These are phyloP conservation scores for Alternaria ethzedia DNA, from an alignment of 2,329 filamentous ascomycete species.

Conservation along the genomic window DNA sequence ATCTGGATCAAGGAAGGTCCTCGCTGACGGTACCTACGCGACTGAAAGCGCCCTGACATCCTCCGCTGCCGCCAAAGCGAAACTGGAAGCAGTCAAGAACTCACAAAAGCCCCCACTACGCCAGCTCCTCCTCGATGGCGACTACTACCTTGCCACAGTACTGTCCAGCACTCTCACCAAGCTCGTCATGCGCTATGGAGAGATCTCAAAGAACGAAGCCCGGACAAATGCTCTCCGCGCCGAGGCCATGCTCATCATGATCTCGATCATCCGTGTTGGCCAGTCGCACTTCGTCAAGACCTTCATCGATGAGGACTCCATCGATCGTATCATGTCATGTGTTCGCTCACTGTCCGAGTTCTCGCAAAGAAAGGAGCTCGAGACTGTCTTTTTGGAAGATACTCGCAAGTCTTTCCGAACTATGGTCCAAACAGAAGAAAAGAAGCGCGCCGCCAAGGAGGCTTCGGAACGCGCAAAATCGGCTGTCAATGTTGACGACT, in stretches of 20 bases:
- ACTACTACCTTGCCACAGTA: slow-evolving; percentile 94
- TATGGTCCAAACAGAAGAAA: slow-evolving; percentile 97
- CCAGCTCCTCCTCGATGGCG: slow-evolving; percentile 90
- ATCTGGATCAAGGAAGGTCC: slow-evolving; percentile 85
- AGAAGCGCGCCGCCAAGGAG: slow-evolving; percentile 95
- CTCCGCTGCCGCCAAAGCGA: slow-evolving; percentile 85
- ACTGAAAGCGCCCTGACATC: slow-evolving; percentile 96
- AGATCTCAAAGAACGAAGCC: slow-evolving; percentile 84
- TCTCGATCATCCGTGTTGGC: slow-evolving; percentile 95
- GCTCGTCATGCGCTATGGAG: slow-evolving; percentile 94
- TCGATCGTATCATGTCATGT: slow-evolving; percentile 98
- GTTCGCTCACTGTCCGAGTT: slow-evolving; percentile 92
- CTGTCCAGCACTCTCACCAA: slow-evolving; percentile 97
- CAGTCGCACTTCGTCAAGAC: slow-evolving; percentile 99
- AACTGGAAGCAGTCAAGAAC: slow-evolving; percentile 93
- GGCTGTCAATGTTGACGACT: slow-evolving; percentile 93
- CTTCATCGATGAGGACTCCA: slow-evolving; percentile 94
- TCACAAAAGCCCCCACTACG: slow-evolving; percentile 94
- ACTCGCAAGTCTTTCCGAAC: slow-evolving; percentile 94
- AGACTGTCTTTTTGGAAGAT: slow-evolving; percentile 91
- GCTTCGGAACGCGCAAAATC: slow-evolving; percentile 91
- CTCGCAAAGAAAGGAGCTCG: slow-evolving; percentile 84
- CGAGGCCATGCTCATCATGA: slow-evolving; percentile 99
- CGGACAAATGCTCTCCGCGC: slow-evolving; percentile 93
- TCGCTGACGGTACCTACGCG: slow-evolving; percentile 96